A percentile compares a stretch with the other conserved stretches of the same genome.
Conservation (phyloP, 176 grass and related monocot species). For the Phoenix roebelenii region DNA sequence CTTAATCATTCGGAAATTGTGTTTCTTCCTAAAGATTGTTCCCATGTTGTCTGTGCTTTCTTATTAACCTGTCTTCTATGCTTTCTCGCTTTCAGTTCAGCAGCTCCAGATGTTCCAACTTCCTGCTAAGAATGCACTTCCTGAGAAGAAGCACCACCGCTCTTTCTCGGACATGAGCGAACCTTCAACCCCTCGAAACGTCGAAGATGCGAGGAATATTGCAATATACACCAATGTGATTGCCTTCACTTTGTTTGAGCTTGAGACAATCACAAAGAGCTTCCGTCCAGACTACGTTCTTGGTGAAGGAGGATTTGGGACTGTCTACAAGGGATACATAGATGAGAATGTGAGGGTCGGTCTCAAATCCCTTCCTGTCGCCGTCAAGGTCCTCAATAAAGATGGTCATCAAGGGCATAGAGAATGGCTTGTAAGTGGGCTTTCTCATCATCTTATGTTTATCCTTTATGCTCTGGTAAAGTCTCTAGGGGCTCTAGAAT, state of each 20-base stretch:
- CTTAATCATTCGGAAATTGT: too few species aligned
- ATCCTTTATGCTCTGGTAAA: neutral
- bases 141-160: slow-evolving; percentile 50
- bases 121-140: slow-evolving; percentile 41
- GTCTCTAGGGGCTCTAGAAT: neutral
- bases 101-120: slow-evolving; percentile 87
- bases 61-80: too few species aligned
- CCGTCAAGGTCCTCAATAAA: slow-evolving; percentile 97
- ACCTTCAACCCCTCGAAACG: slow-evolving; percentile 57
- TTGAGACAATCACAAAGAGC: slow-evolving; percentile 96
- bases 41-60: too few species aligned
- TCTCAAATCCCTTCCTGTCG: slow-evolving; percentile 86
- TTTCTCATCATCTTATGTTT: neutral
- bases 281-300: slow-evolving; percentile 92
- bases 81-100: slow-evolving; percentile 42
- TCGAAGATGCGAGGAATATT: slow-evolving; percentile 89
- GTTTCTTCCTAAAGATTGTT: too few species aligned
- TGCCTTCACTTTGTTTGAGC: slow-evolving; percentile 87
- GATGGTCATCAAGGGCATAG: slow-evolving; percentile 95
- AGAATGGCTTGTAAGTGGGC: slow-evolving; percentile 92
- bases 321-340: slow-evolving; percentile 99
- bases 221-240: slow-evolving; percentile 96
- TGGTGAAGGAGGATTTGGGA: slow-evolving; percentile 95
- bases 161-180: slow-evolving; percentile 71
- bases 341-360: slow-evolving; percentile 98